These are phyloP conservation scores for Globisporangium canariense DNA, from an alignment of 352 stramenopile genomes.

Conservation along the genomic window DNA sequence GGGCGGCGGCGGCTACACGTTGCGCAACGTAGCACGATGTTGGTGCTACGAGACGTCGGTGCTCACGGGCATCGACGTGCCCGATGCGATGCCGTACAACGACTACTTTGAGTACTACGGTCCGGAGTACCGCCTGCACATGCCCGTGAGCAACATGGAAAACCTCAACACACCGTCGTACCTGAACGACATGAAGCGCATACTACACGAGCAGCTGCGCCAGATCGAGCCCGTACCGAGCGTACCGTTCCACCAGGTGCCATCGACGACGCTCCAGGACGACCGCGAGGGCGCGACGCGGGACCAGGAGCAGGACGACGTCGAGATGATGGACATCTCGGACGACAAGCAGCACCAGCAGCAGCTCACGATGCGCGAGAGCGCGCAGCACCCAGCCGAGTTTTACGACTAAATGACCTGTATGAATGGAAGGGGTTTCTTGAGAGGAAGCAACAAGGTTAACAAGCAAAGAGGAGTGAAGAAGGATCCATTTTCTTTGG, in stretches of 20 bases:
- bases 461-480: background rate
- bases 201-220: constrained; percentile 94
- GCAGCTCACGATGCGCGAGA: constrained; percentile 49
- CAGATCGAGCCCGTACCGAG: constrained; percentile 95
- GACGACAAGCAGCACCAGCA: constrained; percentile 55
- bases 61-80: constrained; percentile 89
- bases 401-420: constrained; percentile 69
- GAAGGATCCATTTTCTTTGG: background rate
- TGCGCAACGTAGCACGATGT: constrained; percentile 94
- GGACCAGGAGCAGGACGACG: constrained; percentile 63
- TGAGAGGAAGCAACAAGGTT: background rate
- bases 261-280: constrained; percentile 35
- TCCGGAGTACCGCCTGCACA: constrained; percentile 97
- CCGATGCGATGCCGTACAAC: constrained; percentile 98
- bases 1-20: constrained; percentile 96
- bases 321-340: constrained; percentile 64
- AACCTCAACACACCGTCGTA: constrained; percentile 96
- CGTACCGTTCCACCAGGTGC: constrained; percentile 94
- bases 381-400: constrained; percentile 56
- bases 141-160: constrained; percentile 95
- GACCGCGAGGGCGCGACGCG: constrained; percentile 46
- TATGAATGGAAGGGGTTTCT: background rate
- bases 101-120: constrained; percentile 99
- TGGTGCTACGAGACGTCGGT: constrained; percentile 96
- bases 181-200: constrained; percentile 83